These are phyloP conservation scores for Pythium graminicola DNA, from an alignment of 352 stramenopile genomes.

Conservation along the genomic window DNA sequence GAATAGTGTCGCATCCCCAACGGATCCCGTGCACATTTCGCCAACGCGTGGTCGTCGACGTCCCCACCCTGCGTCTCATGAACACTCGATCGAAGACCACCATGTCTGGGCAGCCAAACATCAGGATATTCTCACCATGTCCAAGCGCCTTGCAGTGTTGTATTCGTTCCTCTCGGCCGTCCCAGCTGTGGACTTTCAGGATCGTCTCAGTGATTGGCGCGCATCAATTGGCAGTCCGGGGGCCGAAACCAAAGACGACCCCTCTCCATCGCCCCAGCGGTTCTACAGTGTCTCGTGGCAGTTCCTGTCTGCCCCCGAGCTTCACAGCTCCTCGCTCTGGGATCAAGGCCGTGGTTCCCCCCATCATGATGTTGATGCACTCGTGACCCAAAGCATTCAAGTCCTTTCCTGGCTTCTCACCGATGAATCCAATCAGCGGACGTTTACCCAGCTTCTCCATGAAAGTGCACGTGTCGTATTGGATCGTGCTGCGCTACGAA, in stretches of 20 bases:
- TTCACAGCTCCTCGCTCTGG: not conserved
- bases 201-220: constrained; percentile 26
- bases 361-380: not conserved
- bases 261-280: constrained; percentile 19
- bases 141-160: constrained; percentile 48
- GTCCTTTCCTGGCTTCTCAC: constrained; percentile 9
- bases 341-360: not conserved
- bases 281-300: not conserved
- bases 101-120: constrained; percentile 39
- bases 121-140: constrained; percentile 29
- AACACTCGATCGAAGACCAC: constrained; percentile 10
- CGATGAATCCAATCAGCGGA: constrained; percentile 6
- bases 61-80: no score
- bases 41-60: not conserved
- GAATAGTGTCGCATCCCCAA: constrained; percentile 5
- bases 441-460: constrained; percentile 6
- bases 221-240: no score
- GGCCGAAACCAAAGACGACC: not conserved
- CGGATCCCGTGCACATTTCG: not conserved
- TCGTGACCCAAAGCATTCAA: constrained; percentile 12
- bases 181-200: constrained; percentile 26
- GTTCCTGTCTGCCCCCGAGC: constrained; percentile 7
- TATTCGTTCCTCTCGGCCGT: constrained; percentile 33
- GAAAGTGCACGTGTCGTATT: constrained; percentile 1
- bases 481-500: not conserved